These are phyloP conservation scores for Melaleuca quinquenervia DNA, from an alignment of 345 rosid species.

Conservation along the genomic window DNA sequence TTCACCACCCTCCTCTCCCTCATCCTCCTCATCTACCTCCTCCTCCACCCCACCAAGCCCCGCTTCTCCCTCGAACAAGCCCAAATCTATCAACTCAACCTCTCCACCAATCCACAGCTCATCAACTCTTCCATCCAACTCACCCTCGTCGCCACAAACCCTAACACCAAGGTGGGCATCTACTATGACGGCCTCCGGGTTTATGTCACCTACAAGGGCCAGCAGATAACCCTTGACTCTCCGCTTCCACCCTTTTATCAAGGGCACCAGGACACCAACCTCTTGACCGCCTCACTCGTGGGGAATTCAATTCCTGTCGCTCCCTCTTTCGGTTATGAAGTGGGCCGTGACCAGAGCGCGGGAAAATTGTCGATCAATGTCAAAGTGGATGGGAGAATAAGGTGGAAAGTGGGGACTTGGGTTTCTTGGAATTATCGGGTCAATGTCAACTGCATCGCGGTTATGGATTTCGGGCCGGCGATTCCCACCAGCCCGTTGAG, in stretches of 20 bases:
- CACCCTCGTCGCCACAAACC: constrained; percentile 59
- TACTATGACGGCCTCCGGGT: constrained; percentile 72
- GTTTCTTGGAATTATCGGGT: constrained; percentile 67
- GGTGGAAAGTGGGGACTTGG: constrained; percentile 93
- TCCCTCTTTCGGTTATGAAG: constrained; percentile 52
- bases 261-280: constrained; percentile 54
- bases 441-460: constrained; percentile 54
- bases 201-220: constrained; percentile 66
- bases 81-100: constrained; percentile 57
- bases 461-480: constrained; percentile 48
- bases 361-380: constrained; percentile 44
- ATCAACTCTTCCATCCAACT: constrained; percentile 83
- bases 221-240: constrained; percentile 60
- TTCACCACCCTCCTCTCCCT: constrained; percentile 43
- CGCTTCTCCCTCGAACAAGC: constrained; percentile 58
- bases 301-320: constrained; percentile 64
- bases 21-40: constrained; percentile 56
- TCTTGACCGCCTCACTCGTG: constrained; percentile 53
- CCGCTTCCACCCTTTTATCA: constrained; percentile 72
- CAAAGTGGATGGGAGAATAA: constrained; percentile 54
- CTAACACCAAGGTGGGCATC: constrained; percentile 63
- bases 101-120: constrained; percentile 50
- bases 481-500: constrained; percentile 40
- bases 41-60: constrained; percentile 71
- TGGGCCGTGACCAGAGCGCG: constrained; percentile 39